Percentiles rank a stretch among this genome's conserved stretches.
Conservation (phyloP, 176 grass and related monocot species). For the Oryza longistaminata region DNA sequence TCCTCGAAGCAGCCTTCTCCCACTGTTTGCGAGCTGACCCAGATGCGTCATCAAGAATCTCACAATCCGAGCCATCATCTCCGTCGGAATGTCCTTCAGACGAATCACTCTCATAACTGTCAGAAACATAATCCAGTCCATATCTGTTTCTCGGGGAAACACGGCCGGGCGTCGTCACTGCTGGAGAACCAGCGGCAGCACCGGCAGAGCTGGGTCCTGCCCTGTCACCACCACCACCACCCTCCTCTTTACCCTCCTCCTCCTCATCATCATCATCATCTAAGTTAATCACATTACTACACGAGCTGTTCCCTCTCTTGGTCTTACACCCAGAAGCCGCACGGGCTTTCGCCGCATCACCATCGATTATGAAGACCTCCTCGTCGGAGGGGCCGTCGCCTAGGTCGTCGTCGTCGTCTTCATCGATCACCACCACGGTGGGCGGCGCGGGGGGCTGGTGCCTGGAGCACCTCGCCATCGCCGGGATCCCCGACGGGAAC, state of each 20-base stretch:
- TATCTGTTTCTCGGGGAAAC: conserved; percentile 54
- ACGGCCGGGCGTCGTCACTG: neutral
- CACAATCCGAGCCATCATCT: conserved; percentile 63
- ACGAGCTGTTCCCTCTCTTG: conserved; percentile 33
- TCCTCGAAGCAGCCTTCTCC: conserved; percentile 79
- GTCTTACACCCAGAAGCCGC: conserved; percentile 15
- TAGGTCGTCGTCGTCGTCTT: conserved; percentile 17
- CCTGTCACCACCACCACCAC: conserved; percentile 24
- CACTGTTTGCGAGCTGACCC: conserved; percentile 58
- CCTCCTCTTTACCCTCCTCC: conserved; percentile 42
- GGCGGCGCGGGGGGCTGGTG: neutral
- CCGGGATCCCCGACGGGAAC: neutral
- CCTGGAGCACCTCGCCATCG: conserved; percentile 6
- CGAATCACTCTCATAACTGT: conserved; percentile 46
- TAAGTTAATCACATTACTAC: conserved; percentile 68
- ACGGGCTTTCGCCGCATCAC: conserved; percentile 23
- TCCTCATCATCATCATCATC: conserved; percentile 80
- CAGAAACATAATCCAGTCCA: conserved; percentile 46
- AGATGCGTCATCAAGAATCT: conserved; percentile 65
- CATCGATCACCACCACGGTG: conserved; percentile 41
- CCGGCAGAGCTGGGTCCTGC: conserved; percentile 21
- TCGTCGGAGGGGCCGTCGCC: neutral
- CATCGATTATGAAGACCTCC: conserved; percentile 56
- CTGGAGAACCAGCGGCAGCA: neutral
- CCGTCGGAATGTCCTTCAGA: conserved; percentile 35